These are phyloP conservation scores for Corynespora cassiicola DNA, from an alignment of 2,329 filamentous ascomycete species.

Conservation along the genomic window DNA sequence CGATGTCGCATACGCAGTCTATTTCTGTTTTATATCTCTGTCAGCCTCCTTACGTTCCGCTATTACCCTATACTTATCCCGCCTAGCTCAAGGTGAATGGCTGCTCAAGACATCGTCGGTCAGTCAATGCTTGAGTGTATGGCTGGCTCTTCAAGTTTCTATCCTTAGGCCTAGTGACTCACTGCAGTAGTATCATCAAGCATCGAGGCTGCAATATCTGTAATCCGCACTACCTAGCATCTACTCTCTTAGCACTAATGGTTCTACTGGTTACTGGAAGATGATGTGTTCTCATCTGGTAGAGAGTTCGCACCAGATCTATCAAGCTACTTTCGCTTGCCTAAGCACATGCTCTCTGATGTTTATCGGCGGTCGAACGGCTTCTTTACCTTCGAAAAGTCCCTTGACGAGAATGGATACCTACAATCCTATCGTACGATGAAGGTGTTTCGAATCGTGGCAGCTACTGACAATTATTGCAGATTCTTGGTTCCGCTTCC, in stretches of 20 bases:
- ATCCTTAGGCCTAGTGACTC: not conserved
- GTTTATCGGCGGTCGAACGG: slow-evolving; percentile 23
- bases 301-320: slow-evolving; percentile 17
- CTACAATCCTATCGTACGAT: slow-evolving; percentile 8
- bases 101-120: no score
- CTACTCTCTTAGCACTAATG: no score
- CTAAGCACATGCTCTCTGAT: slow-evolving; percentile 12
- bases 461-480: not conserved
- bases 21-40: slow-evolving; percentile 1
- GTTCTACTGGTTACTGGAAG: no score
- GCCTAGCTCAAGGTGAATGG: no score
- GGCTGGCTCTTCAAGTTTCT: not conserved
- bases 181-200: not conserved
- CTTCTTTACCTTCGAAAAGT: slow-evolving; percentile 17
- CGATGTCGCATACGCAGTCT: no score
- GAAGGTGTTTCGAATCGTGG: not conserved
- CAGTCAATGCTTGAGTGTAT: no score
- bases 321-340: slow-evolving; percentile 13
- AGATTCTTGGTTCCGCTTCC: slow-evolving; percentile 11
- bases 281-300: no score
- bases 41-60: no score
- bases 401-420: slow-evolving; percentile 4
- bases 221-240: no score
- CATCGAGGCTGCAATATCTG: no score
- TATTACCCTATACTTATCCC: no score